Evolutionary conservation across 805 yeast species (phyloP), one percentile per base, ranked within the genome.

Genomic region (Zygosaccharomyces rouxii): DNA sequence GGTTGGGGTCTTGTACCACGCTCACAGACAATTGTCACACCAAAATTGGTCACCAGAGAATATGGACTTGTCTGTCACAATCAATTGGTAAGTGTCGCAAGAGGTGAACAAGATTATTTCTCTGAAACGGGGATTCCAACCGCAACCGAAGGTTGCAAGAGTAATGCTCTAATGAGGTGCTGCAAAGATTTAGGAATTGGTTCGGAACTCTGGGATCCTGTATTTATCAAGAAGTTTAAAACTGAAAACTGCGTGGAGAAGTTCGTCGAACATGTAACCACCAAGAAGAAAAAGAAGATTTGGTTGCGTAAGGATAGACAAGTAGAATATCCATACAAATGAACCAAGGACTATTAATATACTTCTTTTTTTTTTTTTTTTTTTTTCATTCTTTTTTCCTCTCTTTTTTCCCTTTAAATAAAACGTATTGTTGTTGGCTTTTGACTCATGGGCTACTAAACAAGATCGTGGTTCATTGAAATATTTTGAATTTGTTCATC

Each of bases 1-100:
- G 97, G 95, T 1, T 94, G 99, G 99, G 98, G 98, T 0, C 72
- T 94, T 48, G 96, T 95, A 0, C 98, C 99, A 9, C 73, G 99
- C 48, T 82, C 95, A 0, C 92, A 86, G 55, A 85, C 96, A 0
- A 72, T 80, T 46, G 80, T 94, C 28, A 84, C 95, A 1, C 77
- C 81, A 26, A 81, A 78, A 53, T 75, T 81, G 43, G 82, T 94
- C 28, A 88, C 96, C 9, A 76, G 98, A 55, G 99, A 94, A 64
- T 94, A 89, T 62, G 97, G 88, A 0, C 71, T 94, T 44, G 75
- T 94, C 3, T 85, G 96, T 56, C 81, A 84, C 50, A 98, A 98
- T 1, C 77, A 95, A 55, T 72, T 94, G 44, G 96, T 94, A 2
- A 81, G 92, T 53, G 84, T 94, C 18, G 95, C 97, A 0, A 78